Evolutionary conservation across 352 stramenopile genomes (phyloP).

Genomic region (Paralagenidium karlingii): DNA sequence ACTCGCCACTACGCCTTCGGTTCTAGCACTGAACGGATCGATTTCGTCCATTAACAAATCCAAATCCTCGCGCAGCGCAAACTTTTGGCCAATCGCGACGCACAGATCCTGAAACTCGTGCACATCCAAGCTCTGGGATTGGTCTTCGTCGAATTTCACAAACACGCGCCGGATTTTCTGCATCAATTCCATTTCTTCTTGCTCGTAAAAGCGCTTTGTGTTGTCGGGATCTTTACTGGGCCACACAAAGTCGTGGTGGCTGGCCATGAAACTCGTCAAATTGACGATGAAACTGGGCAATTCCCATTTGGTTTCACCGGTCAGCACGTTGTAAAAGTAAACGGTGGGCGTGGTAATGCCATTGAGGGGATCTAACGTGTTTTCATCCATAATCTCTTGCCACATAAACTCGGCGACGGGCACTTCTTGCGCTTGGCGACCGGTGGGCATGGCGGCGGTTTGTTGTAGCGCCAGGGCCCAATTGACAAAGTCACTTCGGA

Average conservation of each 20-base stretch:
- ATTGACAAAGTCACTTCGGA: constrained; percentile 29
- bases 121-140: constrained; percentile 23
- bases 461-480: constrained; percentile 41
- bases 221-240: constrained; percentile 1
- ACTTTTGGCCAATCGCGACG: constrained; percentile 26
- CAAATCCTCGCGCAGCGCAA: constrained; percentile 9
- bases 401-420: constrained; percentile 17
- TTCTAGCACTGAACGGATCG: constrained; percentile 15
- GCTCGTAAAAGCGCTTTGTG: constrained; percentile 1
- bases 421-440: constrained; percentile 2
- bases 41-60: constrained; percentile 25
- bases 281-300: constrained; percentile 25
- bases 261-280: no score
- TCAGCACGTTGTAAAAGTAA: constrained; percentile 44
- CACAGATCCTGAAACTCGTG: constrained; percentile 51
- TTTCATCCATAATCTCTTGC: constrained; percentile 44
- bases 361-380: constrained; percentile 1
- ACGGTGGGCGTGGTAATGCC: neutral
- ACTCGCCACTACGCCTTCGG: neutral
- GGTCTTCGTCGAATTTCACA: constrained; percentile 42
- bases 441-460: neutral
- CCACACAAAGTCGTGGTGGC: neutral
- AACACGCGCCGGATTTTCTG: constrained; percentile 38
- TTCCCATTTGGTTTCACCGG: constrained; percentile 36
- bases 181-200: constrained; percentile 12